A percentile compares a stretch with the other conserved stretches of the same genome.
phyloP scores from a whole-genome alignment of 169 alveolate genomes.

The Hammondia hammondi region DNA sequence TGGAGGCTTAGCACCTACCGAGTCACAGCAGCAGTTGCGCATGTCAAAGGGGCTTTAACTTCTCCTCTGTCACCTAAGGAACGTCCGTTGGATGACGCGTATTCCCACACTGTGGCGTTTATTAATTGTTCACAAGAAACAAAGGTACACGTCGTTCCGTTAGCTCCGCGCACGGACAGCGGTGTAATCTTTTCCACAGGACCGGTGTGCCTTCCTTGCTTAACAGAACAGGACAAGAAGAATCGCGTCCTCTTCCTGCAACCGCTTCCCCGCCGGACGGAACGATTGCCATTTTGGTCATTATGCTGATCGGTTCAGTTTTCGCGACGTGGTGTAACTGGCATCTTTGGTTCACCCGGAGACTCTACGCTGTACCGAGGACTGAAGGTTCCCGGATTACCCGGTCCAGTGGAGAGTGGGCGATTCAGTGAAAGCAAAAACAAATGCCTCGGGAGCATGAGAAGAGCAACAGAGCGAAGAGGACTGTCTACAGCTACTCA shows the following conservation, averaged over 20 bases:
- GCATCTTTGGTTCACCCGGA: background rate
- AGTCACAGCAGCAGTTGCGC: too few relatives aligned
- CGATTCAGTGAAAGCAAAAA: background rate
- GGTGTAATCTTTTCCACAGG: too few relatives aligned
- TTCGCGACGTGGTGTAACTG: background rate
- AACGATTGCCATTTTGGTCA: background rate
- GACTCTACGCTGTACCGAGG: background rate
- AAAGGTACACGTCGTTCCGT: too few relatives aligned
- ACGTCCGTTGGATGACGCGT: too few relatives aligned
- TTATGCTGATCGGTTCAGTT: background rate
- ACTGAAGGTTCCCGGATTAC: background rate
- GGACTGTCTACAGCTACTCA: too few relatives aligned
- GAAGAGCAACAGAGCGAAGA: background rate
- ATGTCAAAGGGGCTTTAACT: too few relatives aligned
- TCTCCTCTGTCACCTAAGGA: too few relatives aligned
- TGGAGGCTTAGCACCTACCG: too few relatives aligned
- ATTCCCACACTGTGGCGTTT: too few relatives aligned
- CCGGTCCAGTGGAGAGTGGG: conserved; percentile 16
- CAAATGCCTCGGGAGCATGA: background rate
- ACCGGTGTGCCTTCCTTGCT: background rate
- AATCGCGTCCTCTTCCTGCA: background rate
- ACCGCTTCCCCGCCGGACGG: background rate
- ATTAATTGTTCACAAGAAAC: too few relatives aligned
- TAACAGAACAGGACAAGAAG: background rate
- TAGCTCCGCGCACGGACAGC: too few relatives aligned